These are phyloP conservation scores for Malania oleifera DNA, from an alignment of 164 flowering plant species.

Conservation along the genomic window DNA sequence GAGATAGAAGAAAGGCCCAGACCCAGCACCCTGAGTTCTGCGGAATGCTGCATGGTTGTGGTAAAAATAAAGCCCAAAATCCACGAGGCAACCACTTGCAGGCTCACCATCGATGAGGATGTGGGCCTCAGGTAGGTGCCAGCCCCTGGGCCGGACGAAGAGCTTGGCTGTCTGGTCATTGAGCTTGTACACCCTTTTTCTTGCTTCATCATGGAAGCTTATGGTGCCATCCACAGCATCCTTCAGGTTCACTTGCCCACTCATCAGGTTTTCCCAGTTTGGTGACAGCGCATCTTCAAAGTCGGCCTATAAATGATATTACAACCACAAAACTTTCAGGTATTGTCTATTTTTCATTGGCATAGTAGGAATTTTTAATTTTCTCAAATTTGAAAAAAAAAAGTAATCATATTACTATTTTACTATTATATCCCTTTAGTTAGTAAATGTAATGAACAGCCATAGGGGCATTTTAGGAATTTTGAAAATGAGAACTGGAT, in stretches of 20 bases:
- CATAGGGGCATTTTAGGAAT: too few relatives aligned
- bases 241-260: constrained; percentile 66
- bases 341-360: too few relatives aligned
- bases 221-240: constrained; percentile 88
- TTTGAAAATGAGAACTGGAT: too few relatives aligned
- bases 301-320: constrained; percentile 71
- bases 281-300: constrained; percentile 91
- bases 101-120: constrained; percentile 83
- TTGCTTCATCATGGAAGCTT: constrained; percentile 64
- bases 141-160: constrained; percentile 88
- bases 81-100: constrained; percentile 80
- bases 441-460: too few relatives aligned
- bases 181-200: constrained; percentile 79
- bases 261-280: constrained; percentile 87
- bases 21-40: constrained; percentile 63
- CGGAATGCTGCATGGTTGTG: constrained; percentile 68
- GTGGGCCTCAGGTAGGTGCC: constrained; percentile 94
- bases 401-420: too few relatives aligned
- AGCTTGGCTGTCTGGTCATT: constrained; percentile 76
- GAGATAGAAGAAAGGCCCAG: constrained; percentile 93
- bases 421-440: too few relatives aligned
- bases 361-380: too few relatives aligned
- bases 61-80: constrained; percentile 86
- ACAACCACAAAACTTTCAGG: neutral
- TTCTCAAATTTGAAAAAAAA: too few relatives aligned